These are phyloP conservation scores for Brassica cretica DNA, from an alignment of 345 rosid genomes.

Conservation along the genomic window DNA sequence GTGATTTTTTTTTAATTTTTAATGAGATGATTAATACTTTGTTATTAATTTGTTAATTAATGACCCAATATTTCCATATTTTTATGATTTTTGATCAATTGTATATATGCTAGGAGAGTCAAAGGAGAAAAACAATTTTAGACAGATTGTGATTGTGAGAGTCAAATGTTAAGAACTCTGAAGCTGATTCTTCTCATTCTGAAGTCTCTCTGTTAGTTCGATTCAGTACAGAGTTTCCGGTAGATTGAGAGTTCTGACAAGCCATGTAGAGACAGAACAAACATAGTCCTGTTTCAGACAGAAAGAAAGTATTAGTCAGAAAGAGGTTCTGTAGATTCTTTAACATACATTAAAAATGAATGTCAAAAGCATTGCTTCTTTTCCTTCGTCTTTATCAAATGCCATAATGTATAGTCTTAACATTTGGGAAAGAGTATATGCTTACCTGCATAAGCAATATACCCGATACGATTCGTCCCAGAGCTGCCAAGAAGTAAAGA, in stretches of 20 bases:
- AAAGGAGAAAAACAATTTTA: neutral
- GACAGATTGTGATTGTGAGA: neutral
- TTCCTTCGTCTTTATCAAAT: neutral
- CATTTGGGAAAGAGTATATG: neutral
- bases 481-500: constrained; percentile 64
- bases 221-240: constrained; percentile 37
- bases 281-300: constrained; percentile 60
- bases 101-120: neutral
- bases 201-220: constrained; percentile 38
- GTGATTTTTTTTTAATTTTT: no score
- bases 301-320: neutral
- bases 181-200: constrained; percentile 22
- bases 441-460: constrained; percentile 88
- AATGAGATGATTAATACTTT: no score
- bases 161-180: neutral
- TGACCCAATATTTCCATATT: no score
- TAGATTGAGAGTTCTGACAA: constrained; percentile 51
- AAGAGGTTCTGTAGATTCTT: neutral
- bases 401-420: neutral
- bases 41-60: no score
- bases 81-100: no score
- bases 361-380: neutral
- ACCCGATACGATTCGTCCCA: constrained; percentile 82
- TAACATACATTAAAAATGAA: neutral
- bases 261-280: constrained; percentile 73